phyloP scores from a whole-genome alignment of 2,329 filamentous ascomycete species.

The Tolypocladium capitatum region DNA sequence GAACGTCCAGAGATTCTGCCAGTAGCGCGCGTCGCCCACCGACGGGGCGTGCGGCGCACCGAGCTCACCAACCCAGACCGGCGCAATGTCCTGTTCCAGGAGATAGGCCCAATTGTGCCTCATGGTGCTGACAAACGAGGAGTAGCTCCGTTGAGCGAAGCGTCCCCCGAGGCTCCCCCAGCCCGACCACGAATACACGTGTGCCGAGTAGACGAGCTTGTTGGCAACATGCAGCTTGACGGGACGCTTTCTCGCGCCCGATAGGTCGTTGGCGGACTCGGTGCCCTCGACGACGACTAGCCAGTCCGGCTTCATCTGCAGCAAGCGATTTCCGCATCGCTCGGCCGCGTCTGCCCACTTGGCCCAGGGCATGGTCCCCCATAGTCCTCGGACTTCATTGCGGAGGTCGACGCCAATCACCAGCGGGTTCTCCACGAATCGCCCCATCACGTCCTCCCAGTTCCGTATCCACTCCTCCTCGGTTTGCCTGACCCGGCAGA shows the following conservation, averaged over 20 bases:
- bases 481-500: conserved; percentile 49
- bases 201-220: conserved; percentile 52
- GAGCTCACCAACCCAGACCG: conserved; percentile 58
- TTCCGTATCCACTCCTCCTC: conserved; percentile 54
- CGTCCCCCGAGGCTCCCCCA: conserved; percentile 50
- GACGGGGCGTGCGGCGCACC: conserved; percentile 41
- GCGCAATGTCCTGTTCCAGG: conserved; percentile 28
- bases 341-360: conserved; percentile 53
- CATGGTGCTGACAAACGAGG: conserved; percentile 51
- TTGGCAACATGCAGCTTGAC: conserved; percentile 41
- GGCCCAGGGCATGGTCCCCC: conserved; percentile 56
- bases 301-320: conserved; percentile 48
- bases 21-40: conserved; percentile 49
- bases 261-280: conserved; percentile 52
- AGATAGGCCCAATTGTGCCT: conserved; percentile 53
- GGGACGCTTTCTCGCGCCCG: conserved; percentile 39
- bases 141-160: conserved; percentile 46
- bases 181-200: conserved; percentile 58
- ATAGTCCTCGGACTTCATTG: conserved; percentile 56
- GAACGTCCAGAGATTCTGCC: conserved; percentile 48
- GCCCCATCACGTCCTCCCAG: conserved; percentile 52
- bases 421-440: conserved; percentile 41
- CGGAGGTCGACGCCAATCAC: conserved; percentile 55
- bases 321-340: conserved; percentile 45
- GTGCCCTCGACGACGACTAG: conserved; percentile 56